Evolutionary conservation across 306 rosid genomes (phyloP).

Genomic region (Inga oerstediana): DNA sequence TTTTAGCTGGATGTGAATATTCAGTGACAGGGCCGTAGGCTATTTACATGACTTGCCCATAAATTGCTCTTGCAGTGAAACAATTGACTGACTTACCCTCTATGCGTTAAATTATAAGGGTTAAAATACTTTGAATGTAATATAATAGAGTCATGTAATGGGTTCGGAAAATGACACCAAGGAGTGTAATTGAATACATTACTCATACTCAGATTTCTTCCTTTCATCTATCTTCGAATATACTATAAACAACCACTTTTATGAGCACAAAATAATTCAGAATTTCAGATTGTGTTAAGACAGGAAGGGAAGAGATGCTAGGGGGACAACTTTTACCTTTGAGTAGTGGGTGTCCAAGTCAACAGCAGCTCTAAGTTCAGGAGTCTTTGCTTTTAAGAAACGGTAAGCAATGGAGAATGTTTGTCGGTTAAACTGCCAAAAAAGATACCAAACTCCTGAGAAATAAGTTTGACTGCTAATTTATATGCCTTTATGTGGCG

Average conservation of each 20-base stretch:
- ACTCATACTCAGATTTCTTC: not conserved
- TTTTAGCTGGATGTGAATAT: conserved; percentile 13
- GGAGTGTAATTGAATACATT: not conserved
- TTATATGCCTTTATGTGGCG: not conserved
- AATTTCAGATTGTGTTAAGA: not conserved
- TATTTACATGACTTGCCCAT: conserved; percentile 9
- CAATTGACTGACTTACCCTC: not conserved
- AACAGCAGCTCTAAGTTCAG: conserved; percentile 94
- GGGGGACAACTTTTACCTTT: conserved; percentile 47
- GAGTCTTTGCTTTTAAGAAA: conserved; percentile 88
- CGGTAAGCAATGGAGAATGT: conserved; percentile 80
- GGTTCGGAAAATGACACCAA: not conserved
- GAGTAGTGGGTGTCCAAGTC: conserved; percentile 99
- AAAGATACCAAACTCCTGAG: not conserved
- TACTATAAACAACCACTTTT: not conserved
- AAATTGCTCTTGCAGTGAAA: not conserved
- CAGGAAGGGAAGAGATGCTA: conserved; percentile 5
- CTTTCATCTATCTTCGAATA: not conserved
- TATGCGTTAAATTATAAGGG: not conserved
- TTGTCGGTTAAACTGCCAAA: conserved; percentile 67
- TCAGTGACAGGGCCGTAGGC: not conserved
- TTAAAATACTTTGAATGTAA: not conserved
- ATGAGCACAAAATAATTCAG: not conserved
- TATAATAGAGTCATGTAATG: not conserved
- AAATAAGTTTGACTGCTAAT: not conserved